These are phyloP conservation scores for Poa annua DNA, from an alignment of 176 grass and related monocot species.

Conservation along the genomic window DNA sequence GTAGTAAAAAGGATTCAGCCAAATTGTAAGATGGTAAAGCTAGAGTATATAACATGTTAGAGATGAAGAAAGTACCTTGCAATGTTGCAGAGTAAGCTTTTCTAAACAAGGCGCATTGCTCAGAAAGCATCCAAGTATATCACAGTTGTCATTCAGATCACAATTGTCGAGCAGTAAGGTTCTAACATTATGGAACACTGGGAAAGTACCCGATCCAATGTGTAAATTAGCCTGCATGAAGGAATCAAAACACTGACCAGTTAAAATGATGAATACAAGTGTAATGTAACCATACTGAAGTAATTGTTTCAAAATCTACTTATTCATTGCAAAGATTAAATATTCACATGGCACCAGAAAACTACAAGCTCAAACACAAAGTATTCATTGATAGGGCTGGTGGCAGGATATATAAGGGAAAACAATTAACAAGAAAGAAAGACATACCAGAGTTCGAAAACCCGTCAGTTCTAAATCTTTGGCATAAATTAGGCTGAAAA, in stretches of 20 bases:
- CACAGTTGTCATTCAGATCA: neutral
- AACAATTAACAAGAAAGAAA: no score
- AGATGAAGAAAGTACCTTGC: constrained; percentile 4
- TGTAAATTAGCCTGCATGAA: neutral
- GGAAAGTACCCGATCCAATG: neutral
- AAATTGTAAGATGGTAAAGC: neutral
- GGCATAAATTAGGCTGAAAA: neutral
- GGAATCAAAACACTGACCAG: neutral
- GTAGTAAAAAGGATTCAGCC: neutral
- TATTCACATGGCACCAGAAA: neutral
- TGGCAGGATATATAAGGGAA: neutral
- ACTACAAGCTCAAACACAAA: neutral
- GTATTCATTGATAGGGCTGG: neutral
- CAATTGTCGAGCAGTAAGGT: neutral
- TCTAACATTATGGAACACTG: neutral
- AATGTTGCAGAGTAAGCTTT: neutral
- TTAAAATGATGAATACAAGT: neutral
- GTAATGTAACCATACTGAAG: neutral
- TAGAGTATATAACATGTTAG: neutral
- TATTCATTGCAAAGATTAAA: neutral
- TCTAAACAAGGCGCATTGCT: neutral
- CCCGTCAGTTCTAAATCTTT: neutral
- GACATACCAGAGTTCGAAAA: no score
- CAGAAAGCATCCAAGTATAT: neutral
- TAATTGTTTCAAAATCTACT: neutral